Evolutionary conservation across 2,329 filamentous ascomycete genomes (phyloP), one percentile per base, ranked within the genome.

Genomic region (Claviceps arundinis): DNA sequence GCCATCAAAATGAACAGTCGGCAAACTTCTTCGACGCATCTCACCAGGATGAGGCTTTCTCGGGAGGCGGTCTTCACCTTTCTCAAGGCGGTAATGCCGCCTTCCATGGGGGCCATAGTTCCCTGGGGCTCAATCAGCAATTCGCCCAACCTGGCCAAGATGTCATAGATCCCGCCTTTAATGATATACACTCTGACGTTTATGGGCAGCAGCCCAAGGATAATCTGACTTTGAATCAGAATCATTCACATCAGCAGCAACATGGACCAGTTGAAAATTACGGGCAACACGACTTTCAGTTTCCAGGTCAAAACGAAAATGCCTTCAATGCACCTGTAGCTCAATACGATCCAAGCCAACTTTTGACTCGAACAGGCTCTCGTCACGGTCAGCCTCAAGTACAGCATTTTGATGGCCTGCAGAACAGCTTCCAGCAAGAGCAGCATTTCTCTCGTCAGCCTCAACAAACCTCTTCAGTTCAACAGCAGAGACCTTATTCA

Each of bases 111-210:
- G 56, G 58, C 17, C 67, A 69, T 51, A 61, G 60, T 41, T 55
- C 62, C 3, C 51, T 70, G 42, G 58, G 60, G 7, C 53, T 69
- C 50, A 61, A 61, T 50, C 65, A 67, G 50, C 66, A 65, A 42
- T 72, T 64, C 53, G 57, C 62, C 43, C 64, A 65, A 34, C 54
- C 64, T 14, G 57, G 57, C 41, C 62, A 66, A 54, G 67, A 70
- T 53, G 62, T 65, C 46, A 60, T 71, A 42, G 64, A 71, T 52
- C 62, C 68, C 42, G 60, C 64, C 34, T 69, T 71, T 47, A 58
- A 60, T 57, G 64, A 64, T 52, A 61, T 71, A 9, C 65, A 69
- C 41, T 59, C 67, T 14, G 67, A 68, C 38, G 50, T 70, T 24
- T 72, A 69, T 50, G 57, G 57, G 9, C 67, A 70, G 47, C 67